phyloP scores from a whole-genome alignment of 768 basidiomycete genomes.

The Mycena latifolia region DNA sequence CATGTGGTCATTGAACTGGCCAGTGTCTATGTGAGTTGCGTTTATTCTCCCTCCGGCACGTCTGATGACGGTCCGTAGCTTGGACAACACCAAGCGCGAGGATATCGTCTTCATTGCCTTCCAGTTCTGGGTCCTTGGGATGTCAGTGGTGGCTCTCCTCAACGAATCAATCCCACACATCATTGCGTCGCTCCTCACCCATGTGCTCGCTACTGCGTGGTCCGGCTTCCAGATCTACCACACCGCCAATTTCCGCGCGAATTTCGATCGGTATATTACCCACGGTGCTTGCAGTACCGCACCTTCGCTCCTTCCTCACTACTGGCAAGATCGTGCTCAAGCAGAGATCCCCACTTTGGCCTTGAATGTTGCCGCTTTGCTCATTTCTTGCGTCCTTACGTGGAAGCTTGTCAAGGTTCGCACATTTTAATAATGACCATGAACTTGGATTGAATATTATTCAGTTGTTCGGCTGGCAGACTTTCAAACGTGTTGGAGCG shows the following conservation, averaged over 20 bases:
- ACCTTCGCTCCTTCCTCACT: constrained; percentile 66
- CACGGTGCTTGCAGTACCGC: constrained; percentile 72
- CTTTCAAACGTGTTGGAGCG: constrained; percentile 88
- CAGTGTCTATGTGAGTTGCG: constrained; percentile 69
- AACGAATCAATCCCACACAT: constrained; percentile 90
- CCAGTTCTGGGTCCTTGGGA: constrained; percentile 84
- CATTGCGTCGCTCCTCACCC: constrained; percentile 80
- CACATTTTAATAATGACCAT: not conserved
- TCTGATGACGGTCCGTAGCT: constrained; percentile 50
- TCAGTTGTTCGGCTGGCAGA: constrained; percentile 87
- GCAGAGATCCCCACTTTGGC: constrained; percentile 77
- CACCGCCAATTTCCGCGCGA: constrained; percentile 67
- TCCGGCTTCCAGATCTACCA: constrained; percentile 73
- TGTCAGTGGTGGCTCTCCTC: constrained; percentile 77
- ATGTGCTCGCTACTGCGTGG: constrained; percentile 81
- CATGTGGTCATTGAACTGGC: constrained; percentile 76
- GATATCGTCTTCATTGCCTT: constrained; percentile 84
- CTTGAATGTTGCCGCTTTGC: constrained; percentile 69
- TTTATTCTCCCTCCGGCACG: not conserved
- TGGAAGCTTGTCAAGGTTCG: constrained; percentile 82
- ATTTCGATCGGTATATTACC: constrained; percentile 70
- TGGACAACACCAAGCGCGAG: constrained; percentile 80
- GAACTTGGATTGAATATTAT: not conserved
- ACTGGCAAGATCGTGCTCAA: constrained; percentile 70
- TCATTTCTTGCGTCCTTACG: constrained; percentile 73